Evolutionary conservation across 192 early-diverging fungal species (phyloP).

Genomic region (Linderina pennispora): DNA sequence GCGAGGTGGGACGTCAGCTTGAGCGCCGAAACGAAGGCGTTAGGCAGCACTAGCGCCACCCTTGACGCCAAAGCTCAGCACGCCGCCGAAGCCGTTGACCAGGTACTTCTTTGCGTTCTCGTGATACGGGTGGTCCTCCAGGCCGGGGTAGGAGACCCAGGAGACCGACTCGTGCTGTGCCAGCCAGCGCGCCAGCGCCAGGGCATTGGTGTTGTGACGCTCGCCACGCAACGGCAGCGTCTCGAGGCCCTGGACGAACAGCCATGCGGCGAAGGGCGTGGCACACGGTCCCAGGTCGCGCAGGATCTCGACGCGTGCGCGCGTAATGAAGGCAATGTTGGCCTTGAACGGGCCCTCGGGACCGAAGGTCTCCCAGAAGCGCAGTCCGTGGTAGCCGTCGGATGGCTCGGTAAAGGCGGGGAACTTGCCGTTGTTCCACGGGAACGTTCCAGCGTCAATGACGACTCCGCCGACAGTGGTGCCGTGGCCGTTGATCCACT

Average conservation of each 20-base stretch:
- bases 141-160: conserved; percentile 89
- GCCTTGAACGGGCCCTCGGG: conserved; percentile 49
- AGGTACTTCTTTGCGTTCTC: conserved; percentile 79
- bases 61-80: conserved; percentile 70
- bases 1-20: conserved; percentile 86
- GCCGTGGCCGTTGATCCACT: conserved; percentile 92
- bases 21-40: conserved; percentile 67
- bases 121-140: conserved; percentile 73
- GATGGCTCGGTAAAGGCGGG: conserved; percentile 78
- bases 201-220: conserved; percentile 74
- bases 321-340: conserved; percentile 68
- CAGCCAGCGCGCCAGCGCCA: conserved; percentile 76
- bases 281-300: conserved; percentile 80
- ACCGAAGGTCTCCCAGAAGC: conserved; percentile 75
- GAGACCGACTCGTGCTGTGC: conserved; percentile 61
- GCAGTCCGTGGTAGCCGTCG: conserved; percentile 75
- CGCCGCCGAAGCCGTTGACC: conserved; percentile 76
- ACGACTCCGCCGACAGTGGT: conserved; percentile 89
- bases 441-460: conserved; percentile 81
- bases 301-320: conserved; percentile 75
- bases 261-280: conserved; percentile 86
- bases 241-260: conserved; percentile 85
- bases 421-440: conserved; percentile 86
- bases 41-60: conserved; percentile 51
- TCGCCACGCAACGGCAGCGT: conserved; percentile 86